These are phyloP conservation scores for Kokia cookei DNA, from an alignment of 441 rosid species.

Conservation along the genomic window DNA sequence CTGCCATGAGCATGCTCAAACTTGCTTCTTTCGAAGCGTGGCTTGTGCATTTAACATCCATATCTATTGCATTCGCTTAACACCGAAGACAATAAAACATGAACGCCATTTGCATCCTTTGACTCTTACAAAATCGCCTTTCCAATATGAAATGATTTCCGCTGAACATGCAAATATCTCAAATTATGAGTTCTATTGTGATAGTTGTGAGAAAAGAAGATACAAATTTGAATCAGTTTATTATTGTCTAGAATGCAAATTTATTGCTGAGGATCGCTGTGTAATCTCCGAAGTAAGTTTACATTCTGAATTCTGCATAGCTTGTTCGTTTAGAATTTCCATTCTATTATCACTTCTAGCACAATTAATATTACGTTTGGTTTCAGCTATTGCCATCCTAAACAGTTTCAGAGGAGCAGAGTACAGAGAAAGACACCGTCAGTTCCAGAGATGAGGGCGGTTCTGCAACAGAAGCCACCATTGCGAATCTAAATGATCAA, in stretches of 20 bases:
- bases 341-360: not conserved
- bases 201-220: conserved; percentile 8
- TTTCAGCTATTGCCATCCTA: not conserved
- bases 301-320: too few species aligned
- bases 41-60: conserved; percentile 3
- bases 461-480: not conserved
- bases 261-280: not conserved
- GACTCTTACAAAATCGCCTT: not conserved
- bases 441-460: not conserved
- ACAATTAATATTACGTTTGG: not conserved
- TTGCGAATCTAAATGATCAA: not conserved
- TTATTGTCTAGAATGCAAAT: not conserved
- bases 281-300: conserved; percentile 3
- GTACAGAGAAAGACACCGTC: not conserved
- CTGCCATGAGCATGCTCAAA: not conserved
- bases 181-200: conserved; percentile 14
- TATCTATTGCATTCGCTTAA: conserved; percentile 2
- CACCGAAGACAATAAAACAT: not conserved
- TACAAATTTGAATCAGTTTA: conserved; percentile 9
- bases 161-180: not conserved
- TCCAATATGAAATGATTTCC: not conserved
- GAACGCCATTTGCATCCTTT: conserved; percentile 9
- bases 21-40: not conserved
- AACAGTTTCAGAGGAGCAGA: not conserved
- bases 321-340: too few species aligned